phyloP scores from a whole-genome alignment of 2,329 filamentous ascomycete genomes.

The Diplodia scrobiculata region DNA sequence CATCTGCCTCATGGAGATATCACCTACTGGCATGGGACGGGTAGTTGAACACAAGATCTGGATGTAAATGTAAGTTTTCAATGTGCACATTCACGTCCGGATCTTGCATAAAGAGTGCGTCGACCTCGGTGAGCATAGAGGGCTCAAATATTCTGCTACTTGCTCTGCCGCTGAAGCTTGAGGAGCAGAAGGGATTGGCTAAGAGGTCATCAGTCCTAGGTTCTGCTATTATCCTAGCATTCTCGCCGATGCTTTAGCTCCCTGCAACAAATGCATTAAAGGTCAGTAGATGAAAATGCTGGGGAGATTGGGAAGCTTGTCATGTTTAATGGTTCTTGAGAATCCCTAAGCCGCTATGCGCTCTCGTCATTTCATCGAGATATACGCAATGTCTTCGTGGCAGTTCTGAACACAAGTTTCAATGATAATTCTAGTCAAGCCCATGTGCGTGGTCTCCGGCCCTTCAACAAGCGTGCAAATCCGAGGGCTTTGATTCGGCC shows the following conservation, averaged over 20 bases:
- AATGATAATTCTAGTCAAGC: background rate
- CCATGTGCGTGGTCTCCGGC: background rate
- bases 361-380: background rate
- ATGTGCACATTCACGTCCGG: no score
- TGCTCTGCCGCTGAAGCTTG: background rate
- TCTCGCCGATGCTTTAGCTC: background rate
- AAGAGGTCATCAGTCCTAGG: background rate
- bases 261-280: background rate
- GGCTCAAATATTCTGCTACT: no score
- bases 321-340: no score
- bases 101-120: no score
- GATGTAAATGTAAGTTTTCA: no score
- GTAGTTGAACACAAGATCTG: no score
- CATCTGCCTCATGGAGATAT: no score
- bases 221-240: background rate
- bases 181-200: background rate
- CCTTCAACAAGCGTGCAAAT: conserved; percentile 10
- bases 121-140: no score
- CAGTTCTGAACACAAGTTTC: background rate
- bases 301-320: background rate
- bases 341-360: background rate
- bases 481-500: conserved; percentile 17
- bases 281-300: background rate
- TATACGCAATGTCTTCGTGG: background rate
- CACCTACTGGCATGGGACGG: no score